These are phyloP conservation scores for Penicillium lividum DNA, from an alignment of 495 filamentous ascomycete genomes.

Conservation along the genomic window DNA sequence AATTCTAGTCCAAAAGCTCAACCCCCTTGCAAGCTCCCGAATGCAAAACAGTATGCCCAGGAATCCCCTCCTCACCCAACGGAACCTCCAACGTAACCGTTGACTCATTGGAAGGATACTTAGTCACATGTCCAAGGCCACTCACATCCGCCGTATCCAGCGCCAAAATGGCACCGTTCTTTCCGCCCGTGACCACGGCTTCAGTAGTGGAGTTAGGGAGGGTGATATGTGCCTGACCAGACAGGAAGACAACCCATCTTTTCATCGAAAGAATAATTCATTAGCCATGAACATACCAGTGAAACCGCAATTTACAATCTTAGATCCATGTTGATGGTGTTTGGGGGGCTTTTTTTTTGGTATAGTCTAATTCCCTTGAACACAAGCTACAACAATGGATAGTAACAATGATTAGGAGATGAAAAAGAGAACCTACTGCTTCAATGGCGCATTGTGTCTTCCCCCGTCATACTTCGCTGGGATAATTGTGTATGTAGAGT, in stretches of 20 bases:
- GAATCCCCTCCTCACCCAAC: constrained; percentile 34
- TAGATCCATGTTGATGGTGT: neutral
- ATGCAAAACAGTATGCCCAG: constrained; percentile 46
- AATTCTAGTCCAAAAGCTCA: constrained; percentile 21
- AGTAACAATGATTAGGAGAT: no score
- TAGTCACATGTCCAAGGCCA: constrained; percentile 46
- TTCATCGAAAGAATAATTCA: neutral
- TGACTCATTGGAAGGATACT: constrained; percentile 44
- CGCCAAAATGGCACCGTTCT: constrained; percentile 49
- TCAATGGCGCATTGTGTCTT: constrained; percentile 50
- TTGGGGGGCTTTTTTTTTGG: neutral
- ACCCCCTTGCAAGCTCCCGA: constrained; percentile 33
- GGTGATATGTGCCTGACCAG: constrained; percentile 53
- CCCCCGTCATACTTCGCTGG: constrained; percentile 52
- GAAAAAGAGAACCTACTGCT: constrained; percentile 40
- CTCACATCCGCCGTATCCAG: constrained; percentile 52
- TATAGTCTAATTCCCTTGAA: neutral
- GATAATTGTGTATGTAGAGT: constrained; percentile 42
- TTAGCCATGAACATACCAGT: neutral
- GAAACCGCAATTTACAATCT: neutral
- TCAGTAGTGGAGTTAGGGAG: constrained; percentile 43
- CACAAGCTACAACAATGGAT: neutral
- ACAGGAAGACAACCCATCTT: constrained; percentile 54
- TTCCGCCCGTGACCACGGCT: constrained; percentile 46
- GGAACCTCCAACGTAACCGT: constrained; percentile 48